These are phyloP conservation scores for Pueraria montana DNA, from an alignment of 306 rosid species.

Conservation along the genomic window DNA sequence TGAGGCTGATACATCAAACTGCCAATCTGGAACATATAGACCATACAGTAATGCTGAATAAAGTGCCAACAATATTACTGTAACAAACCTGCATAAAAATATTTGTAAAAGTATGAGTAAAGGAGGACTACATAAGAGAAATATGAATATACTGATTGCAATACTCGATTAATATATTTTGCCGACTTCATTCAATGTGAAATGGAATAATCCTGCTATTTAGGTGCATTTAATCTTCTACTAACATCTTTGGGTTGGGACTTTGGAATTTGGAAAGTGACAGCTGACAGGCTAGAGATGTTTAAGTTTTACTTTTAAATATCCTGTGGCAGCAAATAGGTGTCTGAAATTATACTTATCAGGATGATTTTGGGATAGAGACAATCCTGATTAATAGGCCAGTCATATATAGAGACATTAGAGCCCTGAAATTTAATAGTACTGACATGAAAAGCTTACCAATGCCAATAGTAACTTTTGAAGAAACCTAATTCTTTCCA, in stretches of 20 bases:
- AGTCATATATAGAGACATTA: background rate
- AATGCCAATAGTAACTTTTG: constrained; percentile 69
- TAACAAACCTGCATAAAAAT: constrained; percentile 66
- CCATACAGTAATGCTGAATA: constrained; percentile 76
- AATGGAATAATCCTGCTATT: constrained; percentile 33
- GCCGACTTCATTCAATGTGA: background rate
- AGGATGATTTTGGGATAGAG: constrained; percentile 28
- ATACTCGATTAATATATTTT: background rate
- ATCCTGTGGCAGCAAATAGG: background rate
- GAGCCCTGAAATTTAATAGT: background rate
- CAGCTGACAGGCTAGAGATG: background rate
- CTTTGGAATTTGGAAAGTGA: background rate
- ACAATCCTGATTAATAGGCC: background rate
- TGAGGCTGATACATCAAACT: constrained; percentile 59
- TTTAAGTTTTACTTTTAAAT: background rate
- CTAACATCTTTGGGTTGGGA: constrained; percentile 8
- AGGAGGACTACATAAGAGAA: constrained; percentile 2
- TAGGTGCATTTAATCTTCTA: constrained; percentile 5
- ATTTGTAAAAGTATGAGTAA: background rate
- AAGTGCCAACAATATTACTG: constrained; percentile 65
- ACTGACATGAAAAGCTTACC: constrained; percentile 57
- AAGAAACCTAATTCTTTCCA: constrained; percentile 56
- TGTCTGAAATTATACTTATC: constrained; percentile 5
- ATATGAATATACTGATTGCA: constrained; percentile 7
- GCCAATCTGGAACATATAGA: constrained; percentile 94